Percentiles rank a stretch among this genome's conserved stretches.
These are phyloP conservation scores for Dipteronia dyeriana DNA, from an alignment of 345 rosid species.

Conservation along the genomic window DNA sequence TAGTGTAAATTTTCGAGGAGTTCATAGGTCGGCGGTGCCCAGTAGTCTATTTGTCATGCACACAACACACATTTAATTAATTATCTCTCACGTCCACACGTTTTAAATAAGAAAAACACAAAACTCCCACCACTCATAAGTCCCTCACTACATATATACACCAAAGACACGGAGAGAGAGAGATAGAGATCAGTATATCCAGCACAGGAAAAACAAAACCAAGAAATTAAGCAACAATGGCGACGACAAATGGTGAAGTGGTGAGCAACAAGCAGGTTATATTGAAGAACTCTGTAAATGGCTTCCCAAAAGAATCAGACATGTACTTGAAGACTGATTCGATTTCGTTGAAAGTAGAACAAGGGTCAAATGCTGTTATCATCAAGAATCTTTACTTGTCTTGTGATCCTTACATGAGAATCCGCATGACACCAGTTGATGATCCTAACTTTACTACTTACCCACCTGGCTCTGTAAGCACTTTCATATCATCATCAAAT, in stretches of 20 bases:
- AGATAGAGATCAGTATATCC: no score
- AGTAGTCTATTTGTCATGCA: no score
- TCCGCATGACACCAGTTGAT: constrained; percentile 32
- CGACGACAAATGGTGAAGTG: constrained; percentile 16
- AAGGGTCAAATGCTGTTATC: constrained; percentile 31
- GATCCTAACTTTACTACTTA: constrained; percentile 26
- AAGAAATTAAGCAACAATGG: constrained; percentile 21
- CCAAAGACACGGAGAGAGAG: no score
- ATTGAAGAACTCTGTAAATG: constrained; percentile 39
- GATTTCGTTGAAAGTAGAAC: constrained; percentile 30
- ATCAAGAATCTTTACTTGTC: constrained; percentile 66
- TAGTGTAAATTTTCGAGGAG: no score
- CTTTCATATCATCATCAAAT: no score
- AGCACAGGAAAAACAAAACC: no score
- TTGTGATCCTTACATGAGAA: constrained; percentile 62
- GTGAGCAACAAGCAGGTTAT: constrained; percentile 55
- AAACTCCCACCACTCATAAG: no score
- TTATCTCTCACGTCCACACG: no score
- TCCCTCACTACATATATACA: no score
- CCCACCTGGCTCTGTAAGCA: constrained; percentile 38
- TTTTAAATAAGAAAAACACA: no score
- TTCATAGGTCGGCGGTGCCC: no score
- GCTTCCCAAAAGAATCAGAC: constrained; percentile 52
- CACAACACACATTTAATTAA: no score
- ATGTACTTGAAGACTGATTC: constrained; percentile 33